phyloP scores from a whole-genome alignment of 192 early-diverging fungal genomes.

The Coemansia sp. region DNA sequence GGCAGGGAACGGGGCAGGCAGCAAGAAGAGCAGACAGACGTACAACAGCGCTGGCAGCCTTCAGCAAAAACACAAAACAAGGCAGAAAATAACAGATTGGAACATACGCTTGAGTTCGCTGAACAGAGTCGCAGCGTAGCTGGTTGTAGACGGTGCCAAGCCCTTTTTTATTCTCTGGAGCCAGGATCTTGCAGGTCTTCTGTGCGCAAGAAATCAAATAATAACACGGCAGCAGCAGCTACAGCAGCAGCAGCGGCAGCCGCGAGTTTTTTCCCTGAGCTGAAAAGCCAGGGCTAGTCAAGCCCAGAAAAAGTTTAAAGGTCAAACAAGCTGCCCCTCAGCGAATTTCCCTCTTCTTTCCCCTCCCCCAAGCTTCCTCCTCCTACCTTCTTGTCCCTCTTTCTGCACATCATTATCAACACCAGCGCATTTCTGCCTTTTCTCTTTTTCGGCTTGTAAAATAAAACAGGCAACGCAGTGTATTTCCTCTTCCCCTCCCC shows the following conservation, averaged over 20 bases:
- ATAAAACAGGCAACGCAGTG: neutral
- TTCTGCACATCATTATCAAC: conserved; percentile 11
- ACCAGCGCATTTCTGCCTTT: neutral
- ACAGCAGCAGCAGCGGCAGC: too few relatives aligned
- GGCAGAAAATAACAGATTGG: too few relatives aligned
- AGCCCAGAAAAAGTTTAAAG: conserved; percentile 2
- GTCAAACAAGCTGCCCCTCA: neutral
- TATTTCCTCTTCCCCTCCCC: neutral
- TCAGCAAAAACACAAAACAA: too few relatives aligned
- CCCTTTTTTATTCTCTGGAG: neutral
- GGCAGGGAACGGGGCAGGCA: too few relatives aligned
- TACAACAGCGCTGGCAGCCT: neutral
- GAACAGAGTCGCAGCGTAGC: too few relatives aligned
- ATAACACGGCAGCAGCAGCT: neutral
- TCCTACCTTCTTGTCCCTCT: conserved; percentile 4
- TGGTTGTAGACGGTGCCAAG: neutral
- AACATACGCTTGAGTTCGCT: too few relatives aligned
- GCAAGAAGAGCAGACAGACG: neutral
- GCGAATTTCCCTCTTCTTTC: neutral
- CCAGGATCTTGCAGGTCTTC: neutral
- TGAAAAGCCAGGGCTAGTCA: neutral
- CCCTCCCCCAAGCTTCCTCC: neutral
- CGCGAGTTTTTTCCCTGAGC: neutral
- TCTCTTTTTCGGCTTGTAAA: neutral
- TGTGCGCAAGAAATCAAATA: neutral